A percentile compares a stretch with the other conserved stretches of the same genome.
phyloP scores from a whole-genome alignment of 352 stramenopile species.

The Phytophthora cryptogea region DNA sequence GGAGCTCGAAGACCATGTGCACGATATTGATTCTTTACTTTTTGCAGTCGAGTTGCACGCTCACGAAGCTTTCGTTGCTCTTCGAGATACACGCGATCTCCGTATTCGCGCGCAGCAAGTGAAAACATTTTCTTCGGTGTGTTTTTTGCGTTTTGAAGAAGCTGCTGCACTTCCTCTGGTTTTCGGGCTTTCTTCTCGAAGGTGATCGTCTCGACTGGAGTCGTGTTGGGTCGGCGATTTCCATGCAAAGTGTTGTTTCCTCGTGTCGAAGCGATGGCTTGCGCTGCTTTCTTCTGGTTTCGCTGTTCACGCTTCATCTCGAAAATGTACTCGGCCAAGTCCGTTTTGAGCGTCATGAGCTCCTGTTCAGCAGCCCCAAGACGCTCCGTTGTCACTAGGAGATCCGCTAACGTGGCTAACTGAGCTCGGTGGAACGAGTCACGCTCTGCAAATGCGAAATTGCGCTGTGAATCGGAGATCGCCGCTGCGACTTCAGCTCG shows the following conservation, averaged over 20 bases:
- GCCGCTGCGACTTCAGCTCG: constrained; percentile 57
- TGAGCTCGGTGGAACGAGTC: constrained; percentile 55
- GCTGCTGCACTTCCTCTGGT: constrained; percentile 18
- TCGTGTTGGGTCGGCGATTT: constrained; percentile 21
- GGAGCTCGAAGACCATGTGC: constrained; percentile 40
- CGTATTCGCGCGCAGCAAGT: constrained; percentile 55
- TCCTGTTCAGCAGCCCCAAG: constrained; percentile 54
- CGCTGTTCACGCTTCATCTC: constrained; percentile 58
- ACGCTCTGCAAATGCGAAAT: constrained; percentile 62
- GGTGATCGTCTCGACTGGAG: constrained; percentile 4
- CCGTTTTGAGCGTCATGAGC: constrained; percentile 59
- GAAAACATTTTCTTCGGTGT: constrained; percentile 58
- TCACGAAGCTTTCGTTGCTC: constrained; percentile 48
- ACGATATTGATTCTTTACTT: constrained; percentile 56
- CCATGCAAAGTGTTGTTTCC: neutral
- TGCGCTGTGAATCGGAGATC: constrained; percentile 71
- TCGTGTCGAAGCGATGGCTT: constrained; percentile 8
- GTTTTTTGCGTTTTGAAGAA: constrained; percentile 20
- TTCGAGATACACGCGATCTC: constrained; percentile 35
- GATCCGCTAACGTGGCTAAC: constrained; percentile 45
- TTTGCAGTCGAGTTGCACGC: constrained; percentile 34
- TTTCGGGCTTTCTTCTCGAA: constrained; percentile 16
- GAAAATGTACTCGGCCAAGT: constrained; percentile 70
- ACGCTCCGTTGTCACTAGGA: constrained; percentile 47
- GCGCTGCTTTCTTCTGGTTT: constrained; percentile 39